phyloP scores from a whole-genome alignment of 1,284 basidiomycete genomes.

The Ceratobasidium sp. region DNA sequence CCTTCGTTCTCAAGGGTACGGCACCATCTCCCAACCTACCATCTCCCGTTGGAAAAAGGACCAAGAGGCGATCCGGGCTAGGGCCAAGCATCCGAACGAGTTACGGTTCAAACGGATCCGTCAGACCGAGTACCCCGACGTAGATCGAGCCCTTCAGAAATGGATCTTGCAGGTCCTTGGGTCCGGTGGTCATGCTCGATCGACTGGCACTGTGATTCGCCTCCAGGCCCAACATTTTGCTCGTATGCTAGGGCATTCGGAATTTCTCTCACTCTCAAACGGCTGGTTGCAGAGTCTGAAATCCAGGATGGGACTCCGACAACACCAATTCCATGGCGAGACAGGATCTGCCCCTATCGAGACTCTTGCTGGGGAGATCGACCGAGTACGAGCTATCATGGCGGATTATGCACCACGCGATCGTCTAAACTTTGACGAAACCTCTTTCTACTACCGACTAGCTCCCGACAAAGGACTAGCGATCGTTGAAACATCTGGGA shows the following conservation, averaged over 20 bases:
- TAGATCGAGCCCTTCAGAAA: constrained; percentile 15
- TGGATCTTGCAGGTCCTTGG: constrained; percentile 27
- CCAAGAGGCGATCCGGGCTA: background rate
- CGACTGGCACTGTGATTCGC: background rate
- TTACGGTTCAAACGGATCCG: constrained; percentile 2
- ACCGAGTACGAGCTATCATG: background rate
- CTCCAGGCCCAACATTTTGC: constrained; percentile 34
- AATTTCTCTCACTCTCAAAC: constrained; percentile 22
- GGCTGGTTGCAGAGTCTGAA: constrained; percentile 40
- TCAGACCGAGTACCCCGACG: constrained; percentile 52
- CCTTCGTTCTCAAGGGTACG: constrained; percentile 1
- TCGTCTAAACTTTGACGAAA: constrained; percentile 61
- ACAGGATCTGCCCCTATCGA: constrained; percentile 17
- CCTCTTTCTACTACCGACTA: constrained; percentile 57
- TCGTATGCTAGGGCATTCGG: background rate
- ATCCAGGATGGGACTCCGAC: constrained; percentile 4
- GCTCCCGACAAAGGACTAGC: constrained; percentile 53
- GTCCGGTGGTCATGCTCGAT: constrained; percentile 50
- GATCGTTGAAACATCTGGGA: constrained; percentile 50
- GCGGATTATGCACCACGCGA: constrained; percentile 51
- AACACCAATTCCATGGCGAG: constrained; percentile 36
- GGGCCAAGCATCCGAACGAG: background rate
- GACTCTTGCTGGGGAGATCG: background rate
- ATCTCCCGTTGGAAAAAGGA: background rate
- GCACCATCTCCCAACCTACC: background rate